A percentile compares a stretch with the other conserved stretches of the same genome.
Conservation (phyloP, 108 stramenopile genomes). For the Discostella pseudostelligera region DNA sequence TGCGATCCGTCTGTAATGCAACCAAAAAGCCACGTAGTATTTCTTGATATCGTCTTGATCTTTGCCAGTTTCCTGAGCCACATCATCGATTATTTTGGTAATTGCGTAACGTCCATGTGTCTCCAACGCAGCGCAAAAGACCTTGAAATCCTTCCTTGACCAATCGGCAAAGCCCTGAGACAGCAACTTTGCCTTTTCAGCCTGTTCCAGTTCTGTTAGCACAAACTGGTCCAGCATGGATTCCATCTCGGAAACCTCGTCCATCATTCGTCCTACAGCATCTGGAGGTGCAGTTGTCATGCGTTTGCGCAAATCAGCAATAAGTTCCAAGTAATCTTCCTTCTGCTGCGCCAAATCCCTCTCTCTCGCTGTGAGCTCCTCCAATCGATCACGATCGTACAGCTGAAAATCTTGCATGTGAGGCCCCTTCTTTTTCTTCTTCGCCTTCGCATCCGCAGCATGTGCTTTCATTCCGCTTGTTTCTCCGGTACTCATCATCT, state of each 20-base stretch:
- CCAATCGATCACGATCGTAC: conserved; percentile 81
- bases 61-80: conserved; percentile 86
- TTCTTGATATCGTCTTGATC: conserved; percentile 76
- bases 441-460: conserved; percentile 74
- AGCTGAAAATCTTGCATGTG: conserved; percentile 94
- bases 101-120: conserved; percentile 91
- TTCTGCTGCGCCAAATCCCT: conserved; percentile 65
- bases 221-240: conserved; percentile 51
- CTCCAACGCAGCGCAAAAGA: conserved; percentile 86
- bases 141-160: conserved; percentile 85
- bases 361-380: conserved; percentile 77
- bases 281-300: conserved; percentile 48
- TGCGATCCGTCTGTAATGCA: conserved; percentile 78
- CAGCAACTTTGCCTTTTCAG: conserved; percentile 68
- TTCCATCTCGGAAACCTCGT: conserved; percentile 65
- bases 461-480: conserved; percentile 64
- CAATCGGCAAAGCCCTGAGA: conserved; percentile 94
- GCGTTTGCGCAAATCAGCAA: conserved; percentile 67
- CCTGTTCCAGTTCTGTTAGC: conserved; percentile 55
- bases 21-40: conserved; percentile 91
- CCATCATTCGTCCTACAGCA: conserved; percentile 25
- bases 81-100: conserved; percentile 72
- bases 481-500: conserved; percentile 64
- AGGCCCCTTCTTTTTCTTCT: conserved; percentile 86
- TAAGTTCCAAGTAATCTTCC: conserved; percentile 63